Conservation (phyloP, 208 protist genomes). For the Wallacemonas sp. region DNA sequence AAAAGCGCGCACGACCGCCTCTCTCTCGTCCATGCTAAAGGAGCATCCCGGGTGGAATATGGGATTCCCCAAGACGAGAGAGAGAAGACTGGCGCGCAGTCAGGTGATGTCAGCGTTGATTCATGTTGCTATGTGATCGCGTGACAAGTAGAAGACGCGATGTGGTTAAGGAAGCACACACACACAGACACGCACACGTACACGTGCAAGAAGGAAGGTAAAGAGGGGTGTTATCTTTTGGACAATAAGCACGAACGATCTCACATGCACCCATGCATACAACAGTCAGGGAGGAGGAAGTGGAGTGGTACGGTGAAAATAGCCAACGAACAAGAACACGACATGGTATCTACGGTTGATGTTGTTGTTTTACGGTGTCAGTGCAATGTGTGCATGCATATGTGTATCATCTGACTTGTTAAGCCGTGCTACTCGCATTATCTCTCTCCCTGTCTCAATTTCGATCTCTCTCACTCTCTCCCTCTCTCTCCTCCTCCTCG, state of each 20-base stretch:
- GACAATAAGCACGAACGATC: not conserved
- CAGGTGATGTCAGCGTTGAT: not conserved
- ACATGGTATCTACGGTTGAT: no score
- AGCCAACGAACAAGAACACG: no score
- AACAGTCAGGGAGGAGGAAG: not conserved
- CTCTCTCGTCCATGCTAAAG: no score
- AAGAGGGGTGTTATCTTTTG: constrained; percentile 1
- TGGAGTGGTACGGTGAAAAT: not conserved
- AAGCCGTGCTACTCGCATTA: no score
- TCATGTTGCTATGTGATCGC: not conserved
- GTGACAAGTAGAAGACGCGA: constrained; percentile 4
- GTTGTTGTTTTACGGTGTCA: not conserved
- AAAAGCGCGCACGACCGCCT: no score
- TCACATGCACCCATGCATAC: not conserved
- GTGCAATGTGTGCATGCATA: not conserved
- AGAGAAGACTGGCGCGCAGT: not conserved
- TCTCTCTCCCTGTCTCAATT: no score
- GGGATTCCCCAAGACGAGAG: no score
- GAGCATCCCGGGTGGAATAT: no score
- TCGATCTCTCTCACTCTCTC: no score
- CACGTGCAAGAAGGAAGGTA: not conserved
- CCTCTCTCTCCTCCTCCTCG: no score
- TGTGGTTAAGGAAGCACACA: constrained; percentile 13
- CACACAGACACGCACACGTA: not conserved
- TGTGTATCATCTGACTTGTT: not conserved